These are phyloP conservation scores for Entomortierella beljakovae DNA, from an alignment of 192 early-diverging fungal species.

Conservation along the genomic window DNA sequence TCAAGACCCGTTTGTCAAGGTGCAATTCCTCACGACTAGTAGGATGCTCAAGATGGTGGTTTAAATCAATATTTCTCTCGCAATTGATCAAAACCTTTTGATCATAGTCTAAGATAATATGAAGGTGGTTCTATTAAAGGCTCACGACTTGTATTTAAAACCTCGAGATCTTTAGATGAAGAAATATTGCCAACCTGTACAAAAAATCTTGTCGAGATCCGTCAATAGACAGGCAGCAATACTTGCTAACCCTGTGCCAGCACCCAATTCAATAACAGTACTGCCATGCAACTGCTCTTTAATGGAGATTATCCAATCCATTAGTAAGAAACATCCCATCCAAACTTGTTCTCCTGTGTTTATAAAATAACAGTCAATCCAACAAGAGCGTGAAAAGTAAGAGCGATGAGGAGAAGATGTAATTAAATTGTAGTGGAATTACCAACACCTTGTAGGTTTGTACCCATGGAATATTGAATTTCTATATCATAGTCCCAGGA, in stretches of 20 bases:
- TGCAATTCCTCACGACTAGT: background rate
- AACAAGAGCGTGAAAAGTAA: background rate
- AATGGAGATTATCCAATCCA: conserved; percentile 27
- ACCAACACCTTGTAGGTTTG: conserved; percentile 30
- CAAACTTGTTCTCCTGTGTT: conserved; percentile 36
- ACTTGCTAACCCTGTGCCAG: conserved; percentile 42
- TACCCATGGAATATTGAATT: conserved; percentile 42
- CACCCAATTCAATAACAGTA: conserved; percentile 23
- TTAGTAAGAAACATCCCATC: conserved; percentile 46
- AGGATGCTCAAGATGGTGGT: background rate
- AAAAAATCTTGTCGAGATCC: conserved; percentile 9
- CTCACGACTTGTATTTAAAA: too few species aligned
- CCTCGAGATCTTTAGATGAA: too few species aligned
- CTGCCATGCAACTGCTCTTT: conserved; percentile 5
- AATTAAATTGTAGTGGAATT: background rate
- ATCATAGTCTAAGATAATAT: conserved; percentile 42
- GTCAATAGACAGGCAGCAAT: conserved; percentile 16
- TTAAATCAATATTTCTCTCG: conserved; percentile 15
- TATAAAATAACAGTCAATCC: background rate
- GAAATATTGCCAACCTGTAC: conserved; percentile 42
- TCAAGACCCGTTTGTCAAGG: background rate
- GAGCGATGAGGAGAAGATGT: background rate
- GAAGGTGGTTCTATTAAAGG: too few species aligned
- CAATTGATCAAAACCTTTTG: conserved; percentile 24
- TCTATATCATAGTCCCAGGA: conserved; percentile 29